Base-by-base conservation (phyloP, 1,284 basidiomycete species). In the Boletus smithii region DNA sequence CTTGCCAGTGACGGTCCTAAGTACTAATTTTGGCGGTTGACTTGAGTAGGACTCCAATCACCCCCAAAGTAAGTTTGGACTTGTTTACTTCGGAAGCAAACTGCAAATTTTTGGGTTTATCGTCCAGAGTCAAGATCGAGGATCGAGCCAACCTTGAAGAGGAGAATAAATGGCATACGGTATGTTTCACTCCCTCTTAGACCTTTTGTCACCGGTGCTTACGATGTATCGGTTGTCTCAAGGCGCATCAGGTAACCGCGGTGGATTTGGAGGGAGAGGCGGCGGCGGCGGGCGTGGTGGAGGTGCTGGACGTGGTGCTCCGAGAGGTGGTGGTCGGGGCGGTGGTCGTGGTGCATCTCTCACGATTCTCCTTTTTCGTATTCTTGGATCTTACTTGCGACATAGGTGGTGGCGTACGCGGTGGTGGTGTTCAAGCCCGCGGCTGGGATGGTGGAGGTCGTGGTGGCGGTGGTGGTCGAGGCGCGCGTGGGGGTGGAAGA, bases 191-290 rank as follows among this genome's bases (percentile, higher is more conserved):
- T 16, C 16, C 11, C 8, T 26, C 14, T 18, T 24, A 9, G 3
- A 9, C 30, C 0, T 14, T 16, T 27, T 13, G 9, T 35, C 11
- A 2, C 26, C 30, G 1, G 3, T 20, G 13, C 34, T 30, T 8
- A 37, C 27, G 24, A 13, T 9, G 2, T 7, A n/a, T 34, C 11
- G 24, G 27, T n/a, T 8, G 5, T 18, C 31, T 13, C n/a, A 30
- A 79, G 77, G 77, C 59, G 72, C 67, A 69, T 70, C 77, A 60
- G 77, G 77, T 48, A 74, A 75, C 53, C 76, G 79, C 49, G 78
- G 78, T 42, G 78, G 77, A 55, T 78, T 77, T 63, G 70, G 58
- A 24, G 57, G 74, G 3, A 50, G 69, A 40, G 64, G 67, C 23
- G 57, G 67, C 61, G 46, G 53, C 26, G 59, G 70, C 14, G 60